Conservation (phyloP, 2,329 filamentous ascomycete genomes). For the Escovopsis sp. region DNA sequence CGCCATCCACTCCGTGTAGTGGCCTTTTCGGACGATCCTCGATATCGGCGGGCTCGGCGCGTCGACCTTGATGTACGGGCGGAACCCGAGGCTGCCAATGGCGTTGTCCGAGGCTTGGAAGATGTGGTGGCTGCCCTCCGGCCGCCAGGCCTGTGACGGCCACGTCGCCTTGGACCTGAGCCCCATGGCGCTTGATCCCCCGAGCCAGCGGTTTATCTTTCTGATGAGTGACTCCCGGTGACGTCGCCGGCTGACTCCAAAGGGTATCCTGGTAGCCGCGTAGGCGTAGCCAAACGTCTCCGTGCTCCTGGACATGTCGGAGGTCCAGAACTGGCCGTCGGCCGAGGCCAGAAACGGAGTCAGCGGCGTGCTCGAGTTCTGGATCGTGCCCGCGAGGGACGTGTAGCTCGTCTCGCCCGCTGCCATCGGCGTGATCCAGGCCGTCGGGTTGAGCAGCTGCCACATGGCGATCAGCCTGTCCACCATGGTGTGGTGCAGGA, state of each 20-base stretch:
- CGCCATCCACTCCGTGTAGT: slow-evolving; percentile 51
- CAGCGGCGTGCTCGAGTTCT: slow-evolving; percentile 42
- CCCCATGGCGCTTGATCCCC: slow-evolving; percentile 16
- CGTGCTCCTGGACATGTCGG: slow-evolving; percentile 43
- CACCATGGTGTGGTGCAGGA: slow-evolving; percentile 61
- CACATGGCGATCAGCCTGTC: slow-evolving; percentile 65
- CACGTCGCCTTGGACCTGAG: slow-evolving; percentile 3
- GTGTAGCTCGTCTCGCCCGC: slow-evolving; percentile 48
- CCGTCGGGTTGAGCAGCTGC: slow-evolving; percentile 56
- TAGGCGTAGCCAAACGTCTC: slow-evolving; percentile 61
- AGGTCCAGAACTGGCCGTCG: slow-evolving; percentile 52
- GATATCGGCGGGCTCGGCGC: slow-evolving; percentile 11
- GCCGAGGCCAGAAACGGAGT: slow-evolving; percentile 50
- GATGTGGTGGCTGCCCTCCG: neutral
- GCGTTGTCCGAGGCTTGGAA: neutral
- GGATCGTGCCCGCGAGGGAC: slow-evolving; percentile 35
- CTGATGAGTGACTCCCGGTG: slow-evolving; percentile 20
- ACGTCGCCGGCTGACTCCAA: slow-evolving; percentile 10
- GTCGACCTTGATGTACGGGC: slow-evolving; percentile 14
- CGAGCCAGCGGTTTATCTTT: slow-evolving; percentile 38
- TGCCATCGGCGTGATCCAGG: slow-evolving; percentile 45
- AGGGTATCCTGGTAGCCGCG: slow-evolving; percentile 35
- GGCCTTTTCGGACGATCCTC: slow-evolving; percentile 22
- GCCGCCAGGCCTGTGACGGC: slow-evolving; percentile 1
- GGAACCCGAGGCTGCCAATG: neutral